Base-by-base conservation (phyloP, 805 yeast species). In the Grigorovia jiainica region DNA sequence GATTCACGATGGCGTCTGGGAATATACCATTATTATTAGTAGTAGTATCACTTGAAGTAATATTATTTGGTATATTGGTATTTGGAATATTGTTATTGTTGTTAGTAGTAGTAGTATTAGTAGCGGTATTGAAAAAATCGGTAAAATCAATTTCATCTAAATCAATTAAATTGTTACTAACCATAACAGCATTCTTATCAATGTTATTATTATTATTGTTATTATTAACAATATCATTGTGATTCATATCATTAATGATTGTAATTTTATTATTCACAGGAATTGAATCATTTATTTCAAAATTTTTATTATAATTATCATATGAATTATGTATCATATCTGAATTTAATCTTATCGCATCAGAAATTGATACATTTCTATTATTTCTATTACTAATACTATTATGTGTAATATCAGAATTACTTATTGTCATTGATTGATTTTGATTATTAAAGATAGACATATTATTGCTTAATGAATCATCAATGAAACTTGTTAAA, bases 131-230 rank as follows among this genome's bases (percentile, higher is more conserved):
- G 43, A 62, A 62, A 7, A 61, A 47, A 21, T 58, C 54, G 7
- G 65, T 62, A 34, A 62, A 62, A 49, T 62, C 66, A 30, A 62
- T 57, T 45, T 62, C 66, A 42, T 62, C 51, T 19, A 56, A 38
- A 42, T 52, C 49, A 21, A 47, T 41, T 8, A 49, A n/a, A 34
- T 34, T 37, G 13, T 16, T 34, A 17, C 10, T n/a, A 31, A n/a
- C 23, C 9, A 10, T 35, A 8, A 8, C 8, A 21, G 15, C 5
- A 33, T 18, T 18, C 7, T 21, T 8, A 20, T 17, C 18, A 6
- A 25, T 3, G 4, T 10, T 16, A 20, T 35, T 15, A 21, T 13
- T 16, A 24, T 36, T 38, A 8, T 13, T 19, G n/a, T n/a, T 29
- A 16, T 9, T 19, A 38, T 35, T 23, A 6, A 6, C 24, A 21